Base-by-base conservation (phyloP, 2,329 filamentous ascomycete species). In the Arthrobotrys megalospora region DNA sequence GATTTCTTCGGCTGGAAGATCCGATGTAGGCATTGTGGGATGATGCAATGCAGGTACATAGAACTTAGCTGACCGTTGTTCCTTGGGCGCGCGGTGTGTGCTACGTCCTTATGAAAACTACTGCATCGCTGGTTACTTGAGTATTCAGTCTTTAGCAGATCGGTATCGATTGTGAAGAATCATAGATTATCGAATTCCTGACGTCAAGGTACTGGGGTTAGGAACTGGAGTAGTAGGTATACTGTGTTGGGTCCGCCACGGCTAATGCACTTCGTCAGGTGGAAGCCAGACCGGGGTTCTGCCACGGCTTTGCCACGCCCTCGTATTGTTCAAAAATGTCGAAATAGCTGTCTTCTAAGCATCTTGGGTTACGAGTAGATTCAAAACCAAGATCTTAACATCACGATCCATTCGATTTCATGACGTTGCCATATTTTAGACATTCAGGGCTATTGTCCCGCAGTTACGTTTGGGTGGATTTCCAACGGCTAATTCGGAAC, bases 21-120 rank as follows among this genome's bases (percentile, higher is more conserved):
- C 43, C 60, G 43, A 48, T 47, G 28, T 11, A n/a, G 58, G 19
- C 3, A 19, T 24, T 6, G 8, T 63, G 38, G 28, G 6, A 64
- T 64, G 60, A 64, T 64, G 60, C 60, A 64, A 64, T 48, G 60
- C 60, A 48, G 60, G 60, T 48, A 48, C 60, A 24, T 48, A 8
- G 6, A n/a, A 7, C 19, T 41, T 6, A 19, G 19, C 1, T 7
- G 14, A 16, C 36, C 19, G 12, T 43, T n/a, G 36, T 60, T 41
- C 34, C 34, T 60, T 60, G 36, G 24, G 12, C 16, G 10, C 8
- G 16, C 50, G 24, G 50, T 36, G 32, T 12, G 4, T 14, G 24
- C 19, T 14, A 6, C 3, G 6, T 6, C 5, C 12, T 2, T 2
- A 12, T 16, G 41, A 45, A 45, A 45, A 12, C 14, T 45, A 45